phyloP scores from a whole-genome alignment of 2,329 filamentous ascomycete species.

The Aspergillus aculeatinus region DNA sequence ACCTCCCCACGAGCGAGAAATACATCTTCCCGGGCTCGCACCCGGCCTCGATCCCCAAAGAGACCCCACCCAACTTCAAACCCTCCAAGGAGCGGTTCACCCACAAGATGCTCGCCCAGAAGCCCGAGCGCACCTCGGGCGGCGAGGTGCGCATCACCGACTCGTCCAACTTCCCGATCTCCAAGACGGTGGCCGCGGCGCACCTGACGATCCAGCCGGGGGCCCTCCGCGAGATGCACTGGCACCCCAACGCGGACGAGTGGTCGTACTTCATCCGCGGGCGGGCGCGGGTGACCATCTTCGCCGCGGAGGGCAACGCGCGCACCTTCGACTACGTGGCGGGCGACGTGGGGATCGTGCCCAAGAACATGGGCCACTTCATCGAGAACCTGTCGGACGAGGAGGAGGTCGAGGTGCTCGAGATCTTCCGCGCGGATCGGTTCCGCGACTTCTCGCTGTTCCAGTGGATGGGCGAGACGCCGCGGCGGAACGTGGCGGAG shows the following conservation, averaged over 20 bases:
- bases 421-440: constrained; percentile 8
- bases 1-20: constrained; percentile 4
- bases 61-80: constrained; percentile 5
- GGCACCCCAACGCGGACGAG: constrained; percentile 12
- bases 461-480: constrained; percentile 11
- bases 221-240: constrained; percentile 12
- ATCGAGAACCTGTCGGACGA: constrained; percentile 9
- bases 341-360: constrained; percentile 7
- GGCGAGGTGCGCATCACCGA: constrained; percentile 9
- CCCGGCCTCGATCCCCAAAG: background rate
- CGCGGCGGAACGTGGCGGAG: constrained; percentile 7
- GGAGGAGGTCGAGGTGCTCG: constrained; percentile 8
- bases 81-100: constrained; percentile 9
- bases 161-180: constrained; percentile 10
- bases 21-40: constrained; percentile 8
- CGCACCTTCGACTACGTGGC: constrained; percentile 10
- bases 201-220: constrained; percentile 8
- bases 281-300: constrained; percentile 7
- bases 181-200: constrained; percentile 7
- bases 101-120: constrained; percentile 6
- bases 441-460: constrained; percentile 8
- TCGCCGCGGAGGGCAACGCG: constrained; percentile 5
- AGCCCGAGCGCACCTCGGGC: background rate
- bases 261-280: constrained; percentile 12
- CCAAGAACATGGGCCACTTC: constrained; percentile 9